phyloP scores from a whole-genome alignment of 805 yeast genomes.

The Ogataea nakhonphanomensis region DNA sequence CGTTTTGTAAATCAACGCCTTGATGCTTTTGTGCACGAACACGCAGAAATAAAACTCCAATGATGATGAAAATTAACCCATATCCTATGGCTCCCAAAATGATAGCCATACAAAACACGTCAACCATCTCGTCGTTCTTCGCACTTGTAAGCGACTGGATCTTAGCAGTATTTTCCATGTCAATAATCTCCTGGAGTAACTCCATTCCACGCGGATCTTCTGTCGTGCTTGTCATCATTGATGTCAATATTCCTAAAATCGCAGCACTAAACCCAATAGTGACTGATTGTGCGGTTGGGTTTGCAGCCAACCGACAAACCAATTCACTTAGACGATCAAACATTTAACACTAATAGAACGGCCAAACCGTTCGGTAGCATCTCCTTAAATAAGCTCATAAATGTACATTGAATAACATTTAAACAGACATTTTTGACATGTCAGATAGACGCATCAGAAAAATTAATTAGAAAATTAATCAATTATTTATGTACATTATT shows the following conservation, averaged over 20 bases:
- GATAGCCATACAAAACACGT: slow-evolving; percentile 12
- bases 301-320: slow-evolving; percentile 7
- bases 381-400: neutral
- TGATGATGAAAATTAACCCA: neutral
- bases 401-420: neutral
- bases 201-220: slow-evolving; percentile 10
- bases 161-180: slow-evolving; percentile 17
- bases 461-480: neutral
- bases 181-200: slow-evolving; percentile 15
- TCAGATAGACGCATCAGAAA: slow-evolving; percentile 7
- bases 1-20: neutral
- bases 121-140: slow-evolving; percentile 16
- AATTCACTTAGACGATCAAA: slow-evolving; percentile 6
- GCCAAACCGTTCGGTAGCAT: too few species aligned
- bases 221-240: slow-evolving; percentile 10
- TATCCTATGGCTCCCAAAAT: slow-evolving; percentile 1
- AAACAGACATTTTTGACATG: slow-evolving; percentile 6
- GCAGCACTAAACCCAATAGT: slow-evolving; percentile 21
- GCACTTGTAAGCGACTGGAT: slow-evolving; percentile 9
- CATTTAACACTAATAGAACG: neutral
- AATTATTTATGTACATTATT: neutral
- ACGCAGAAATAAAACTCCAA: neutral
- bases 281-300: slow-evolving; percentile 17
- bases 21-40: neutral
- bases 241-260: slow-evolving; percentile 17